These are phyloP conservation scores for Pichia eremophila DNA, from an alignment of 805 yeast genomes.

Conservation along the genomic window DNA sequence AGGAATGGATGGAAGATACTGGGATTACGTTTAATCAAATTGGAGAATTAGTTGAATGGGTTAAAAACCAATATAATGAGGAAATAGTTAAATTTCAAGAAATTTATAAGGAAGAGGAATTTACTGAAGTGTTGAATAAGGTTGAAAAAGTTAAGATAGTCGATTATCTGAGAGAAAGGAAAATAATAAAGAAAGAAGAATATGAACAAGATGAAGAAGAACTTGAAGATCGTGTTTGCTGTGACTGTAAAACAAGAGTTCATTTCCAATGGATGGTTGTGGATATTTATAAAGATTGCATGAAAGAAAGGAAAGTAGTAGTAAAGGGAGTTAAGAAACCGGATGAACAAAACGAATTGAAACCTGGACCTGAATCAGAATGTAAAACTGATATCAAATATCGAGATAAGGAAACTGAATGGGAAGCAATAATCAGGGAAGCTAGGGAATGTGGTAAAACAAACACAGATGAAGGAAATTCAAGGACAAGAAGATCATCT, in stretches of 20 bases:
- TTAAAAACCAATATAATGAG: background rate
- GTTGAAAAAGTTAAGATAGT: background rate
- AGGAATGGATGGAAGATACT: conserved; percentile 1
- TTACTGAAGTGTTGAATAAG: background rate
- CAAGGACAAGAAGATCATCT: background rate
- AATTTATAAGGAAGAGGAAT: conserved; percentile 6
- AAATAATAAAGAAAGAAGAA: background rate
- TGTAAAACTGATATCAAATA: background rate
- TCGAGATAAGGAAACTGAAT: conserved; percentile 5
- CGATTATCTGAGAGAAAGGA: background rate
- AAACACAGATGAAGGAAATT: background rate
- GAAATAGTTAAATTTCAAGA: background rate
- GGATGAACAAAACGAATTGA: background rate
- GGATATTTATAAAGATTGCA: conserved; percentile 14
- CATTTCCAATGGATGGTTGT: conserved; percentile 39
- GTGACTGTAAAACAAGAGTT: conserved; percentile 38
- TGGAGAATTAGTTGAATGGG: conserved; percentile 1
- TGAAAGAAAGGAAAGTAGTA: conserved; percentile 8
- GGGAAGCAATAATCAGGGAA: background rate
- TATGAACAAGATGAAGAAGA: conserved; percentile 10
- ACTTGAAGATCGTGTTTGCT: conserved; percentile 38
- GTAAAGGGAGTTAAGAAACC: background rate
- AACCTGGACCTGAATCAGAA: background rate
- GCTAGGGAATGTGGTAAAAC: background rate
- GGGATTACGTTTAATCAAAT: background rate